Conservation (phyloP, 257 asterid species). For the Solanum medicagineum region DNA sequence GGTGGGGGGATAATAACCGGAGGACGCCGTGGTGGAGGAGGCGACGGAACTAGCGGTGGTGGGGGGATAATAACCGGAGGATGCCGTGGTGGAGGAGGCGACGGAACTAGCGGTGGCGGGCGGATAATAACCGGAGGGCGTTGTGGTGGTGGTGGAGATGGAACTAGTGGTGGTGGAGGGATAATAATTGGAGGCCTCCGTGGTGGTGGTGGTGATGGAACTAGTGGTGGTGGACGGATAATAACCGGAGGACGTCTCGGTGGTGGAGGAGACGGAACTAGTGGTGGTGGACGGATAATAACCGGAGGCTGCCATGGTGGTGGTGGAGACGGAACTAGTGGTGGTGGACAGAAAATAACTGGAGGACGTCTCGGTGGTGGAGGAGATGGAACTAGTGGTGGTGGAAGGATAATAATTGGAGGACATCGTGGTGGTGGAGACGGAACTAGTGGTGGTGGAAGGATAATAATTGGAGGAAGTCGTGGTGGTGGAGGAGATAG, state of each 20-base stretch:
- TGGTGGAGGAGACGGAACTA: neutral
- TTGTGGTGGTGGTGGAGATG: too few relatives aligned
- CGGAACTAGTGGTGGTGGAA: neutral
- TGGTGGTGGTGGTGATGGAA: neutral
- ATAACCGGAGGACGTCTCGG: too few relatives aligned
- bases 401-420: neutral
- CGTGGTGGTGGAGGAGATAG: neutral
- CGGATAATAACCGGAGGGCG: too few relatives aligned
- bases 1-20: neutral
- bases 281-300: neutral
- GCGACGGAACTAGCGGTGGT: neutral
- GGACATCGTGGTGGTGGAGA: neutral
- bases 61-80: neutral
- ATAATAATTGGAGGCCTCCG: neutral
- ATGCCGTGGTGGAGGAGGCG: too few relatives aligned
- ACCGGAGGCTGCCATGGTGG: neutral
- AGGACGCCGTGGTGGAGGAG: too few relatives aligned
- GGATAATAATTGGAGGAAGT: neutral
- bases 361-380: neutral
- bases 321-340: neutral
- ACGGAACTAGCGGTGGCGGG: too few relatives aligned
- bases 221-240: neutral
- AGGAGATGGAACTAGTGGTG: neutral
- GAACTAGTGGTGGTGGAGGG: too few relatives aligned
- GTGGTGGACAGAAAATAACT: neutral